Percentiles rank a stretch among this genome's conserved stretches.
phyloP scores from a whole-genome alignment of 1,284 basidiomycete genomes.

The Heterobasidion parviporum region DNA sequence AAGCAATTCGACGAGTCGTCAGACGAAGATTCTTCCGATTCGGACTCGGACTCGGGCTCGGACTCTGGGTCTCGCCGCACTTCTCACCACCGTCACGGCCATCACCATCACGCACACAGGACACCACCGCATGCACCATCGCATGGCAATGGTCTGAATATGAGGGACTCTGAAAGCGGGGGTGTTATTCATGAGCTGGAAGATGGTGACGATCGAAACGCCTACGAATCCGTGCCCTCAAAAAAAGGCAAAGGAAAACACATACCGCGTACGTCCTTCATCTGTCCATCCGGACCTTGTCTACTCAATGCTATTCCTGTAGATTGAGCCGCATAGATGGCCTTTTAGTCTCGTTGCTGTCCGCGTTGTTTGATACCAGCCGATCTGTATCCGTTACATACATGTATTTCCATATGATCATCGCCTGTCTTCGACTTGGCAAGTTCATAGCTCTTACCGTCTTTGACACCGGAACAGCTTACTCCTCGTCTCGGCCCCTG shows the following conservation, averaged over 20 bases:
- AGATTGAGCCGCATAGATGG: background rate
- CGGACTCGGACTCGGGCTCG: slow-evolving; percentile 35
- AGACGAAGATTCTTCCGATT: slow-evolving; percentile 52
- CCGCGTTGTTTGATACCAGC: background rate
- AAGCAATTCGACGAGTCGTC: slow-evolving; percentile 75
- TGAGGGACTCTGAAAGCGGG: slow-evolving; percentile 11
- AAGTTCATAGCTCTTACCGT: no score
- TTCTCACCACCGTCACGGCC: slow-evolving; percentile 16
- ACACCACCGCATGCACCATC: slow-evolving; percentile 10
- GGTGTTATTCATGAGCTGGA: slow-evolving; percentile 25
- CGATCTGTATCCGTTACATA: background rate
- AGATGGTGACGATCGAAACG: slow-evolving; percentile 34
- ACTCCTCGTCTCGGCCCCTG: no score
- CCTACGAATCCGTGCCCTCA: slow-evolving; percentile 45
- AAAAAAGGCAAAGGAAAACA: slow-evolving; percentile 25
- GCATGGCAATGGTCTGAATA: slow-evolving; percentile 11
- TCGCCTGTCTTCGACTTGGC: background rate
- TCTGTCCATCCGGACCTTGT: background rate
- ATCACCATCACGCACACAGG: slow-evolving; percentile 14
- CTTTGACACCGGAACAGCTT: no score
- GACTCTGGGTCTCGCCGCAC: slow-evolving; percentile 24
- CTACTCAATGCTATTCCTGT: background rate
- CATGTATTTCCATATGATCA: background rate
- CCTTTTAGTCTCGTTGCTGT: background rate
- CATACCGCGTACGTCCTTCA: background rate